Evolutionary conservation across 768 basidiomycete species (phyloP).

Genomic region (Termitomyces sp.): DNA sequence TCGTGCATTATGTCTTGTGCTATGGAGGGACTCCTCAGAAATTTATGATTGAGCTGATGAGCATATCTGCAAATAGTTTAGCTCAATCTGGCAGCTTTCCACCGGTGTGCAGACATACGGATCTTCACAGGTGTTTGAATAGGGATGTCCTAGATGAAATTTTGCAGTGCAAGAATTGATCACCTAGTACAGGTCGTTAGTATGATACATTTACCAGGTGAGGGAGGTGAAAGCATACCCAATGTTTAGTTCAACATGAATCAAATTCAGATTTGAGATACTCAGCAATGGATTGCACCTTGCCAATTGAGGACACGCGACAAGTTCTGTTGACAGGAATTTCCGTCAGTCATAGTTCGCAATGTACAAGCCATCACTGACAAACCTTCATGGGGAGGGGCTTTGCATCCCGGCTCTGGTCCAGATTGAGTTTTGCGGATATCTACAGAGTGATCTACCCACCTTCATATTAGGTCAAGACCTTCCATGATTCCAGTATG

Average conservation of each 20-base stretch:
- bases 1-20: constrained; percentile 43
- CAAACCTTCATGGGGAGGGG: constrained; percentile 63
- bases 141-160: constrained; percentile 58
- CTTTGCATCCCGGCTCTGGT: constrained; percentile 60
- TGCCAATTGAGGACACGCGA: constrained; percentile 68
- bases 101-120: constrained; percentile 40
- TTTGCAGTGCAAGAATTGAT: constrained; percentile 62
- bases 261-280: not conserved
- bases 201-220: not conserved
- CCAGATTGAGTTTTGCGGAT: constrained; percentile 51
- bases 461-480: constrained; percentile 34
- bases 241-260: constrained; percentile 43
- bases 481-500: constrained; percentile 73
- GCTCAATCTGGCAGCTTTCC: not conserved
- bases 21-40: constrained; percentile 42
- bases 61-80: constrained; percentile 40
- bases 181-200: constrained; percentile 37
- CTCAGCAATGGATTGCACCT: constrained; percentile 37
- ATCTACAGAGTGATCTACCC: constrained; percentile 64
- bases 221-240: constrained; percentile 36
- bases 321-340: constrained; percentile 44
- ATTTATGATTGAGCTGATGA: constrained; percentile 48
- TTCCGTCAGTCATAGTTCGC: not conserved
- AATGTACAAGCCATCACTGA: not conserved
- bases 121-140: constrained; percentile 57